Evolutionary conservation across 2,329 filamentous ascomycete genomes (phyloP).

Genomic region (Aspergillus japonicus): DNA sequence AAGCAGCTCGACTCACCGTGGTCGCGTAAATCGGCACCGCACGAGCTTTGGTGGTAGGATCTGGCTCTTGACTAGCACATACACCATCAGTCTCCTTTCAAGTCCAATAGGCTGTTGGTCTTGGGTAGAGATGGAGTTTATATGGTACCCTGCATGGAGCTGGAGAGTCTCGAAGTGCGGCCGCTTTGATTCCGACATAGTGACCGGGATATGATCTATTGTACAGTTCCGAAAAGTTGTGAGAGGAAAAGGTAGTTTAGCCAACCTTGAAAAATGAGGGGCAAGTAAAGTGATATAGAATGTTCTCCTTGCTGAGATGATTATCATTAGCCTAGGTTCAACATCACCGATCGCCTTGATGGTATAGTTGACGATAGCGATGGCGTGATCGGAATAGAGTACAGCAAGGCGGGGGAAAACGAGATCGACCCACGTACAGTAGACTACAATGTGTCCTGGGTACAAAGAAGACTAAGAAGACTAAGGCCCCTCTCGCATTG

Average conservation of each 20-base stretch:
- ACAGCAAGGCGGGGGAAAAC: background rate
- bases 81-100: background rate
- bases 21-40: constrained; percentile 96
- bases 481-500: no score
- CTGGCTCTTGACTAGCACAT: constrained; percentile 67
- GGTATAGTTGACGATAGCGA: constrained; percentile 2
- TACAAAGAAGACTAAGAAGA: no score
- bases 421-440: background rate
- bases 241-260: background rate
- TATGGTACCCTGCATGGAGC: constrained; percentile 73
- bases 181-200: constrained; percentile 37
- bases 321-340: no score
- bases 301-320: no score
- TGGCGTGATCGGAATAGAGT: constrained; percentile 17
- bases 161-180: constrained; percentile 78
- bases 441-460: no score
- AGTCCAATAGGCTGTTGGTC: background rate
- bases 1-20: constrained; percentile 52
- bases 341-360: background rate
- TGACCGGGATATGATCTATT: background rate
- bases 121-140: background rate
- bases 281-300: no score
- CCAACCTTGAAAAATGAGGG: background rate
- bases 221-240: background rate
- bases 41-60: constrained; percentile 77